Percentiles rank a stretch among this genome's conserved stretches.
Conservation (phyloP, 495 filamentous ascomycete genomes). For the Darksidea phi region DNA sequence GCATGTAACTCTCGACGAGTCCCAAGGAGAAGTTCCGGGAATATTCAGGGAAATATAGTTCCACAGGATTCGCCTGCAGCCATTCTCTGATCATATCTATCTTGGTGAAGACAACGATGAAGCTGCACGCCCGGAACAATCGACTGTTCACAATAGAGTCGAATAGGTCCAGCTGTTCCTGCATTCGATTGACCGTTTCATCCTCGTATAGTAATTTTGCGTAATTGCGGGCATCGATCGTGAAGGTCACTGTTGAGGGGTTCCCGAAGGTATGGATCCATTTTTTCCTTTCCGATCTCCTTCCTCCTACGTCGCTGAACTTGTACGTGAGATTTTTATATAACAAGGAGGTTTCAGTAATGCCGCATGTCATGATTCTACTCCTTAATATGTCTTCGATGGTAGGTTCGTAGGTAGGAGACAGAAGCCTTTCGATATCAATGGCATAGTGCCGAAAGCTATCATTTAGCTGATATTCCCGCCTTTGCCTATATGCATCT, state of each 20-base stretch:
- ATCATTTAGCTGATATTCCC: background rate
- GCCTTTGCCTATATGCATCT: background rate
- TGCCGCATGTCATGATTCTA: background rate
- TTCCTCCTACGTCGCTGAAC: conserved; percentile 1
- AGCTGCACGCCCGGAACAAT: background rate
- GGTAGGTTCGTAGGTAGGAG: background rate
- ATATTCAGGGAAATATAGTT: background rate
- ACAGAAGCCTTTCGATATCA: background rate
- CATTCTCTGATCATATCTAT: conserved; percentile 3
- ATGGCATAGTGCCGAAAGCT: conserved; percentile 1
- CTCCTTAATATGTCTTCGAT: background rate
- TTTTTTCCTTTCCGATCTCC: background rate
- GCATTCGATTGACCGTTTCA: conserved; percentile 2
- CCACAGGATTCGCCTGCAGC: background rate
- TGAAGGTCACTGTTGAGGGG: background rate
- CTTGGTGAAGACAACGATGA: conserved; percentile 1
- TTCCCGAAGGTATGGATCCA: conserved; percentile 5
- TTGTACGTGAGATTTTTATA: background rate
- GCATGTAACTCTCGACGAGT: background rate
- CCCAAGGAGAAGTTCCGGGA: background rate
- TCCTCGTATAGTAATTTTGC: background rate
- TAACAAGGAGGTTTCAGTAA: background rate
- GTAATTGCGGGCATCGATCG: background rate
- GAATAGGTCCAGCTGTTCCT: background rate
- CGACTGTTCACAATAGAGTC: conserved; percentile 1